Percentiles rank a stretch among this genome's conserved stretches.
Conservation (phyloP, 2,329 filamentous ascomycete genomes). For the Botrytis porri region DNA sequence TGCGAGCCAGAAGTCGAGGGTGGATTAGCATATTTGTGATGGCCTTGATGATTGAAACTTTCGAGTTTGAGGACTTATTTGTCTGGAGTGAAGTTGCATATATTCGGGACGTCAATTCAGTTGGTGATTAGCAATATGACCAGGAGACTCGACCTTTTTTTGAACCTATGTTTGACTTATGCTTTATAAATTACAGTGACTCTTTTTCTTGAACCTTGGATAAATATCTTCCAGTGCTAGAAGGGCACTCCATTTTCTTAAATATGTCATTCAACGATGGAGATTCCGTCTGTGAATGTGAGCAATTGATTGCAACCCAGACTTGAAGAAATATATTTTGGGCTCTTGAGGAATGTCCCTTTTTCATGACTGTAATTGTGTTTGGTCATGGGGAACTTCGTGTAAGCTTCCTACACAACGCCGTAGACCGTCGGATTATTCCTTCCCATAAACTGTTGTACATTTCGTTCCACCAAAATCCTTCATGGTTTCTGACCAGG, state of each 20-base stretch:
- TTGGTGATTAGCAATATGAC: background rate
- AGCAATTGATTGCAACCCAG: background rate
- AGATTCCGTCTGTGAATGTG: background rate
- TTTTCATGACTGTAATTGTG: background rate
- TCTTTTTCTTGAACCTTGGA: too few relatives aligned
- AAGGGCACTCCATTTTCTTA: background rate
- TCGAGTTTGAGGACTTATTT: background rate
- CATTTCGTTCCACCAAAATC: background rate
- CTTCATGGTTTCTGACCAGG: conserved; percentile 19
- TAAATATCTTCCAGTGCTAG: background rate
- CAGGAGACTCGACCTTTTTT: background rate
- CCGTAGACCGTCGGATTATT: background rate
- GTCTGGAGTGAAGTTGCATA: background rate
- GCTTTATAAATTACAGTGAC: background rate
- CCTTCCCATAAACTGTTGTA: background rate
- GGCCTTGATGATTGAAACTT: background rate
- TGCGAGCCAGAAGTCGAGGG: background rate
- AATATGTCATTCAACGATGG: background rate
- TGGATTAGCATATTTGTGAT: background rate
- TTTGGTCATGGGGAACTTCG: background rate
- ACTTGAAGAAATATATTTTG: background rate
- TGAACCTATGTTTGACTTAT: background rate
- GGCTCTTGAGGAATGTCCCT: background rate
- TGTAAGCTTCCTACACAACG: background rate
- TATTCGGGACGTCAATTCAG: background rate